Evolutionary conservation across 1,284 basidiomycete species (phyloP), one percentile per base, ranked within the genome.

Genomic region (Tilletia setariae): DNA sequence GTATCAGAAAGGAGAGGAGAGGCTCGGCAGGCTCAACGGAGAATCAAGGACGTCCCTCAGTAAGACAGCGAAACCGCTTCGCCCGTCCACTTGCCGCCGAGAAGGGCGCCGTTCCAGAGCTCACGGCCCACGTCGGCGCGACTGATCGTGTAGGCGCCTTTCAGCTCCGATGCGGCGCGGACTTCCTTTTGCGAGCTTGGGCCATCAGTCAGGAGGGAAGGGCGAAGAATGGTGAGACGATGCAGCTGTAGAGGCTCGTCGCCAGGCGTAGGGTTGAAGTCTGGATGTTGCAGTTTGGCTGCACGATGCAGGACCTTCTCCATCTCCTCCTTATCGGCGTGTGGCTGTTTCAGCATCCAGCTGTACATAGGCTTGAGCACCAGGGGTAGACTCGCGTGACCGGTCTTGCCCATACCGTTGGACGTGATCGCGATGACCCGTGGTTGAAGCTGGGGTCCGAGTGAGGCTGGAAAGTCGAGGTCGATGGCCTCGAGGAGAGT

Each of bases 121-220:
- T 32, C 56, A 30, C 56, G 56, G 6, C 56, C 56, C 28, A 61
- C 56, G 32, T 61, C 56, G 56, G 56, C 56, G 16, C 56, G 30
- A 16, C 25, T 32, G 56, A 61, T 30, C 28, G 28, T 13, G 56
- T 61, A 61, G 13, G 56, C 56, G 8, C 56, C 56, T 13, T 30
- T 40, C 13, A 61, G 56, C 3, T 13, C 21, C 56, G 28, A 15
- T 8, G 7, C 56, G 2, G 30, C 56, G 8, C 56, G 56, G 25
- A 61, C 56, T 15, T 16, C 19, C 32, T 61, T 61, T 25, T 25
- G 6, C 13, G 56, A 61, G 2, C 25, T 7, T 15, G 56, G 21
- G 11, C 21, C 51, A 13, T 21, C 21, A 8, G 51, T 53, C 21
- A 53, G 21, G 19, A 53, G 51, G 51, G 51, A 21, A 28, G 51